Evolutionary conservation across 352 stramenopile species (phyloP), one percentile per base, ranked within the genome.

Genomic region (Globisporangium canariense): DNA sequence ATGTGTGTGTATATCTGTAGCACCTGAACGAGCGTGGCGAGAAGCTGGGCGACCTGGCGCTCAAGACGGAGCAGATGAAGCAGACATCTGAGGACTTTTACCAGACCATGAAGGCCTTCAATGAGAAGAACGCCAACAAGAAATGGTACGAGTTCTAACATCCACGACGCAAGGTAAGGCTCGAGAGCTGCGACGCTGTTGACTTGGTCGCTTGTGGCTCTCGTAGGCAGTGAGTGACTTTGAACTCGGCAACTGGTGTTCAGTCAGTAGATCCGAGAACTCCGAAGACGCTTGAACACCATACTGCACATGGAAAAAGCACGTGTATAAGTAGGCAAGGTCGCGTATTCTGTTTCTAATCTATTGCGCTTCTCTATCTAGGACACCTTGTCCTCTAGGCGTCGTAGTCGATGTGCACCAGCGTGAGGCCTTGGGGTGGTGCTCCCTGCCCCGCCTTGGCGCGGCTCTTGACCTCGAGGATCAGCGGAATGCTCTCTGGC

Each of bases 1-100:
- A 28, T 25, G 18, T 25, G 8, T 67, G 57, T 36, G 32, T 36
- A 9, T 14, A 52, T 1, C 32, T 65, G 11, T 69, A 94, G 85
- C 81, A 86, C 52, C 69, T 94, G 38, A 76, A 83, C 36, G 76
- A 92, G 66, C 83, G 86, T 32, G 86, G 86, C 13, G 86, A 94
- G 16, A 94, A 94, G 58, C 60, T 92, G 32, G 77, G 78, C 50
- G 83, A 92, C 51, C 56, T 92, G 32, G 81, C 74, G 13, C 75
- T 91, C 22, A 94, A 94, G 64, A 92, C 83, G 9, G 83, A 94
- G 68, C 77, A 88, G 60, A 90, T 94, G 78, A 91, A 91, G 62
- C 79, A 90, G 65, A 87, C 78, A 20, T 86, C 86, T 2, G 78
- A 90, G 41, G 82, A 93, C 55, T 94, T 94, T 67, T 91, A 91